Evolutionary conservation across 306 rosid species (phyloP).

Genomic region (Potentilla sterilis): DNA sequence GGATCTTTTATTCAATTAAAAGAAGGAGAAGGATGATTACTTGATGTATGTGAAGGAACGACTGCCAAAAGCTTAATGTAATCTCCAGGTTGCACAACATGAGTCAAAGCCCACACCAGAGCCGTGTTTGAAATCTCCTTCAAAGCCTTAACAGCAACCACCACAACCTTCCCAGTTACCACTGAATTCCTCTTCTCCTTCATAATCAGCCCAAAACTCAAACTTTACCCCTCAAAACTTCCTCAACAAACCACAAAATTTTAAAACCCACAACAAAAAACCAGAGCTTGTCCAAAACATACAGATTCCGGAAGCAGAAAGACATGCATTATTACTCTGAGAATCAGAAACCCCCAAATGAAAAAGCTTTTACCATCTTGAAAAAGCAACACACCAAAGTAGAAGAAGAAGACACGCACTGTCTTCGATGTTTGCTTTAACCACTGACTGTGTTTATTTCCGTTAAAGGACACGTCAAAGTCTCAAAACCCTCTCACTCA

Average conservation of each 20-base stretch:
- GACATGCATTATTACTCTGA: constrained; percentile 33
- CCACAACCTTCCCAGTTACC: constrained; percentile 68
- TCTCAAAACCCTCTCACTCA: constrained; percentile 15
- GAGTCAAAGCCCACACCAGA: constrained; percentile 96
- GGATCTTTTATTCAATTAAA: constrained; percentile 8
- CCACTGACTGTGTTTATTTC: constrained; percentile 16
- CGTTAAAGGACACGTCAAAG: constrained; percentile 28
- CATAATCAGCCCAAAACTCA: constrained; percentile 38
- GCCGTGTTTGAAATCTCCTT: constrained; percentile 71
- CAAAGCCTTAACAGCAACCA: constrained; percentile 85
- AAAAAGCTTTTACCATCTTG: constrained; percentile 29
- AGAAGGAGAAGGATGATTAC: constrained; percentile 32
- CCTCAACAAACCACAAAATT: constrained; percentile 17
- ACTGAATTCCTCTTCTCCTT: constrained; percentile 33
- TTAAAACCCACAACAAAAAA: constrained; percentile 35
- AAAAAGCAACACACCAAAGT: constrained; percentile 20
- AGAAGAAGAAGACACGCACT: constrained; percentile 48
- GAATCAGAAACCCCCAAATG: constrained; percentile 39
- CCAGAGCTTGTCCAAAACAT: constrained; percentile 27
- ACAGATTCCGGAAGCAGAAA: constrained; percentile 33
- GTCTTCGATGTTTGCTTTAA: constrained; percentile 47
- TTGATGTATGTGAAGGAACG: constrained; percentile 58
- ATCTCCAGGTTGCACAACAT: constrained; percentile 94
- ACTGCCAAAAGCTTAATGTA: constrained; percentile 75
- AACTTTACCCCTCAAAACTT: constrained; percentile 11